Evolutionary conservation across 2,329 filamentous ascomycete species (phyloP).

Genomic region (Ascochyta fabae): DNA sequence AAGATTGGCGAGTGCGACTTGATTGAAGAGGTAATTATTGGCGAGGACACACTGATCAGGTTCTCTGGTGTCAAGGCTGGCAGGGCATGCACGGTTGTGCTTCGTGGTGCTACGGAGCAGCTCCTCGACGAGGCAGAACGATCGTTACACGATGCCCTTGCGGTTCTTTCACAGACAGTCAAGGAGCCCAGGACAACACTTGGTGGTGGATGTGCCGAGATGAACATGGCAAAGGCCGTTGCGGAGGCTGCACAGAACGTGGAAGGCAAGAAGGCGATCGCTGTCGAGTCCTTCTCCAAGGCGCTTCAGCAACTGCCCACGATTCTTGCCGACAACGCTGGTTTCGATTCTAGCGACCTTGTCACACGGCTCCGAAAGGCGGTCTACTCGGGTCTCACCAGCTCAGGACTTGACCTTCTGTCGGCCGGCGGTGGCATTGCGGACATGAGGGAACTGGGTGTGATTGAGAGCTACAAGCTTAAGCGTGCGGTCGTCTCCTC

Average conservation of each 20-base stretch:
- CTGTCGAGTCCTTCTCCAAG: conserved; percentile 86
- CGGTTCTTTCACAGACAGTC: conserved; percentile 95
- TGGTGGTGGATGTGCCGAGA: conserved; percentile 95
- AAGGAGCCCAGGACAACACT: conserved; percentile 93
- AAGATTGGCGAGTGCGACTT: conserved; percentile 94
- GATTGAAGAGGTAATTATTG: conserved; percentile 98
- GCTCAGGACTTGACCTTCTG: conserved; percentile 86
- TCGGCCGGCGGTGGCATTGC: conserved; percentile 90
- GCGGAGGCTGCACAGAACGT: conserved; percentile 92
- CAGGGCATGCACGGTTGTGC: conserved; percentile 93
- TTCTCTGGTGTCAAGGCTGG: conserved; percentile 96
- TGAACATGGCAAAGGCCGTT: conserved; percentile 98
- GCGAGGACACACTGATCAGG: conserved; percentile 95
- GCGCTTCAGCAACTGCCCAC: conserved; percentile 93
- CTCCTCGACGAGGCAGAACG: conserved; percentile 96
- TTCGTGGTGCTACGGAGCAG: conserved; percentile 95
- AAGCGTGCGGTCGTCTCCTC: conserved; percentile 98
- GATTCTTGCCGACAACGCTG: conserved; percentile 96
- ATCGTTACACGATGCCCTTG: conserved; percentile 92
- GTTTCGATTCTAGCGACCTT: conserved; percentile 92
- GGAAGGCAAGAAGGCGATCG: conserved; percentile 94
- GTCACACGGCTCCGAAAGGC: conserved; percentile 90
- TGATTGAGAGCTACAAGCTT: conserved; percentile 98
- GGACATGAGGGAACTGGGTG: conserved; percentile 94
- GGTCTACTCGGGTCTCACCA: conserved; percentile 93